A percentile compares a stretch with the other conserved stretches of the same genome.
Evolutionary conservation across 768 basidiomycete species (phyloP).

Genomic region (Boletus tomentosulus): DNA sequence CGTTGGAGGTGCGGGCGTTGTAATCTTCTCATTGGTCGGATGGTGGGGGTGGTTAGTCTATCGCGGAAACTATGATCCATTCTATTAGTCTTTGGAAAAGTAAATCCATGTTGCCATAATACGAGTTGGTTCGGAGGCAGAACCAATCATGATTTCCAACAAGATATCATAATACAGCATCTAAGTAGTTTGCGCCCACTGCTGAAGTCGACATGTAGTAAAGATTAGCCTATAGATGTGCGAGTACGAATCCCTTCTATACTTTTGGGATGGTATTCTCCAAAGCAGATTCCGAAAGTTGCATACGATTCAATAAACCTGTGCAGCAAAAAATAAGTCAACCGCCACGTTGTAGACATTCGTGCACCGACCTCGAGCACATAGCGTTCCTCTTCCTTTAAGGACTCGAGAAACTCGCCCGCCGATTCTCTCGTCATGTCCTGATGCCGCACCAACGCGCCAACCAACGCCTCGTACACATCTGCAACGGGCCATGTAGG

Average conservation of each 20-base stretch:
- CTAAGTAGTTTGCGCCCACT: background rate
- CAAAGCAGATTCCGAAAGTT: background rate
- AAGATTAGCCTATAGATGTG: background rate
- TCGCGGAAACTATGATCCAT: slow-evolving; percentile 21
- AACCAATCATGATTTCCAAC: background rate
- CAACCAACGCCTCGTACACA: slow-evolving; percentile 88
- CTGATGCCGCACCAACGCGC: slow-evolving; percentile 70
- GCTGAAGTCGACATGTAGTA: background rate
- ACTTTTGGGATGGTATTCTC: background rate
- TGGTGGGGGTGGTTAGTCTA: slow-evolving; percentile 34
- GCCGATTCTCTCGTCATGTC: slow-evolving; percentile 62
- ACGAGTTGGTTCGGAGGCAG: background rate
- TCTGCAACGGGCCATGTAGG: slow-evolving; percentile 99
- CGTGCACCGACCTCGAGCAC: slow-evolving; percentile 69
- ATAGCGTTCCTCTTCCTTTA: slow-evolving; percentile 97
- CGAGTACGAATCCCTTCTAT: background rate
- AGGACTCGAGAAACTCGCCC: slow-evolving; percentile 75
- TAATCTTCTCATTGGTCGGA: slow-evolving; percentile 45
- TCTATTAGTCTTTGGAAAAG: slow-evolving; percentile 12
- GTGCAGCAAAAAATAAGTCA: slow-evolving; percentile 1
- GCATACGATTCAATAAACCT: slow-evolving; percentile 22
- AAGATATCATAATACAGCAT: background rate
- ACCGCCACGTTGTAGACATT: background rate
- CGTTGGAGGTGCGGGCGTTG: slow-evolving; percentile 56
- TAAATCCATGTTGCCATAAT: background rate